Evolutionary conservation across 305 asterid species (phyloP).

Genomic region (Ajuga reptans): DNA sequence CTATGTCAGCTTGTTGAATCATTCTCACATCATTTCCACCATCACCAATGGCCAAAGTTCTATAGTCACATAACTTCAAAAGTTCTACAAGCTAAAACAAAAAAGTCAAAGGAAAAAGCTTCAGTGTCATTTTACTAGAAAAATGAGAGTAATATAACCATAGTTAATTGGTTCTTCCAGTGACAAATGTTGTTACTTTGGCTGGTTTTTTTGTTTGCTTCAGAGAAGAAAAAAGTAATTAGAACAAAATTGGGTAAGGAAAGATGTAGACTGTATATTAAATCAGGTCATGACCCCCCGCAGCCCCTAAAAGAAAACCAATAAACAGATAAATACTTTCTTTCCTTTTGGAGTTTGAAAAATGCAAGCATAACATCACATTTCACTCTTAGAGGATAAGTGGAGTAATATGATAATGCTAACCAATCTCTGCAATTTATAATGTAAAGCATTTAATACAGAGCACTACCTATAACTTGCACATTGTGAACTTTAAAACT

Average conservation of each 20-base stretch:
- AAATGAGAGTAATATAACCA: conserved; percentile 9
- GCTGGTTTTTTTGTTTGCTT: background rate
- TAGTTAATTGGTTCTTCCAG: background rate
- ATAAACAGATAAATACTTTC: background rate
- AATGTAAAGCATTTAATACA: no score
- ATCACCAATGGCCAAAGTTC: conserved; percentile 96
- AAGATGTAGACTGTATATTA: background rate
- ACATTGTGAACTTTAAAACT: no score
- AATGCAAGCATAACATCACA: background rate
- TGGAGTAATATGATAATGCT: no score
- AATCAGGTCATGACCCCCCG: background rate
- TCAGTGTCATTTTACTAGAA: conserved; percentile 17
- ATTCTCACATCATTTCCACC: conserved; percentile 98
- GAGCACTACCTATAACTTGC: no score
- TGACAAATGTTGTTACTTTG: background rate
- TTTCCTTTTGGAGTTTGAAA: background rate
- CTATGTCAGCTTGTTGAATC: conserved; percentile 99
- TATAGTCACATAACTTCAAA: conserved; percentile 77
- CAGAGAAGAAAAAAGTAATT: background rate
- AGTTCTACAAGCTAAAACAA: conserved; percentile 75
- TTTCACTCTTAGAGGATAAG: no score
- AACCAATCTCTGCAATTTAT: no score
- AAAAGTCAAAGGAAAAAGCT: background rate
- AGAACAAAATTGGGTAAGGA: background rate
- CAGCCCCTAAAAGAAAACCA: no score